phyloP scores from a whole-genome alignment of 2,329 filamentous ascomycete species.

The Apiospora koreana region DNA sequence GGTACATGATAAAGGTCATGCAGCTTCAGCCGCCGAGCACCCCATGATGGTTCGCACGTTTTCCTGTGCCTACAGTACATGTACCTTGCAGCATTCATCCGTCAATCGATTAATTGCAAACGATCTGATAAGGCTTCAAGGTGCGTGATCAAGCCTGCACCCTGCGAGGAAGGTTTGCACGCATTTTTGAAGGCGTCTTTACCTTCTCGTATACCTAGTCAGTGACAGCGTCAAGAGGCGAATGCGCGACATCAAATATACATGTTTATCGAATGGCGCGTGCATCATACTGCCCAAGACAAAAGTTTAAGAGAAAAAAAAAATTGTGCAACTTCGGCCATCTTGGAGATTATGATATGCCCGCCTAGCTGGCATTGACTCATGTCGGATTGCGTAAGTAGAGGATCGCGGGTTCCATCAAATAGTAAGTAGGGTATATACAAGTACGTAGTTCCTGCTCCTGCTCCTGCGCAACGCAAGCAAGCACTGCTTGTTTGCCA shows the following conservation, averaged over 20 bases:
- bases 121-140: neutral
- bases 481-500: neutral
- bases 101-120: neutral
- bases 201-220: neutral
- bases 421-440: neutral
- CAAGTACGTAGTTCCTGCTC: neutral
- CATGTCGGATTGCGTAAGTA: conserved; percentile 4
- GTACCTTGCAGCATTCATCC: neutral
- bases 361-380: neutral
- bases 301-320: neutral
- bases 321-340: neutral
- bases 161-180: neutral
- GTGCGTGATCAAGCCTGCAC: neutral
- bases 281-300: neutral
- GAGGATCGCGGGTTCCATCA: neutral
- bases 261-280: neutral
- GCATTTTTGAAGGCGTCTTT: neutral
- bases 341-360: neutral
- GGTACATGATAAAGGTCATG: too few species aligned
- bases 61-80: neutral
- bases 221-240: neutral
- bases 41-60: neutral
- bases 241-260: neutral
- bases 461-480: neutral
- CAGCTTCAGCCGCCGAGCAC: neutral